These are phyloP conservation scores for Cyberlindnera maritima DNA, from an alignment of 805 yeast genomes.

Conservation along the genomic window DNA sequence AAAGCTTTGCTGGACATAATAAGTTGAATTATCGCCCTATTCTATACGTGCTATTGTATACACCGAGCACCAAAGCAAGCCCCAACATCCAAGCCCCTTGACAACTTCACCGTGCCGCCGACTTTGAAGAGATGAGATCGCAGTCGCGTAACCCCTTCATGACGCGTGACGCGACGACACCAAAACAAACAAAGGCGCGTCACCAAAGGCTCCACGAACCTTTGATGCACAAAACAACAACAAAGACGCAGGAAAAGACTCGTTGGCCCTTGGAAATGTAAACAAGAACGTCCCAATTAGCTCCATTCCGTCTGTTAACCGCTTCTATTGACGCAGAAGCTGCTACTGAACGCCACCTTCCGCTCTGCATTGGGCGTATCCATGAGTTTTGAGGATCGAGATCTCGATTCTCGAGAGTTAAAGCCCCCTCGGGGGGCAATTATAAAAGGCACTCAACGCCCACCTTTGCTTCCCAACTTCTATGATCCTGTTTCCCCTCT, in stretches of 20 bases:
- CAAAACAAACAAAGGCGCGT: slow-evolving; percentile 1
- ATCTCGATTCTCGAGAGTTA: neutral
- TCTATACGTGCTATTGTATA: no score
- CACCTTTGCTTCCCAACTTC: neutral
- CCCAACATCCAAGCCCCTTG: no score
- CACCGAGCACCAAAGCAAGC: no score
- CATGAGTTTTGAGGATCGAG: no score
- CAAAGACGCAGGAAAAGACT: slow-evolving; percentile 2
- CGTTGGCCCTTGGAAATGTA: neutral
- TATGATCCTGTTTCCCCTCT: neutral
- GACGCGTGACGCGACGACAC: neutral
- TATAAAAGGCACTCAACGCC: neutral
- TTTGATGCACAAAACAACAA: slow-evolving; percentile 2
- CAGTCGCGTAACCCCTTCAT: neutral
- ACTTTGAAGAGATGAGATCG: no score
- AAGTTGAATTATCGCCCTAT: no score
- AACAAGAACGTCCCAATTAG: neutral
- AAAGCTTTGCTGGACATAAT: no score
- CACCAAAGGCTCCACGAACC: neutral
- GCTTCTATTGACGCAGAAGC: neutral
- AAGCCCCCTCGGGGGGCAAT: neutral
- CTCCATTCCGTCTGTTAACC: neutral
- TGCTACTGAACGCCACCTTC: neutral
- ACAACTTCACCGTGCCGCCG: no score
- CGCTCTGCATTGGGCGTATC: neutral